Percentiles rank a stretch among this genome's conserved stretches.
These are phyloP conservation scores for Haberlea rhodopensis DNA, from an alignment of 257 asterid species.

Conservation along the genomic window DNA sequence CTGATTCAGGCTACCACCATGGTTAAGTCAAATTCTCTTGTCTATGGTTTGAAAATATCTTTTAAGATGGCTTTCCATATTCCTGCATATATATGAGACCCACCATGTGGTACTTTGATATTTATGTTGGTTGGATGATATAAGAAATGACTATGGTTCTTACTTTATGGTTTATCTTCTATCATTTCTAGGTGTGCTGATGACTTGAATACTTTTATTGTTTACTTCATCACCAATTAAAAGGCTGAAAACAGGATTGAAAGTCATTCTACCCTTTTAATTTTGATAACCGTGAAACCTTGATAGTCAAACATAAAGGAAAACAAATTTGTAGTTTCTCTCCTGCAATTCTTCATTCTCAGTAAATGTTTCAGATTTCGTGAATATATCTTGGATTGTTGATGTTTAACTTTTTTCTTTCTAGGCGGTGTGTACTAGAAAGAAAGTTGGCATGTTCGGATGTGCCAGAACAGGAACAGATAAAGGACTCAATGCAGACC, in stretches of 20 bases:
- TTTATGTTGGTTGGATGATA: no score
- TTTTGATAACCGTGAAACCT: neutral
- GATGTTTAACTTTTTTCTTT: slow-evolving; percentile 22
- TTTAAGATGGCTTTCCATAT: no score
- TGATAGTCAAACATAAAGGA: neutral
- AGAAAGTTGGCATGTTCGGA: slow-evolving; percentile 93
- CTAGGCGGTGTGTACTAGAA: slow-evolving; percentile 89
- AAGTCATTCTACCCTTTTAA: slow-evolving; percentile 7
- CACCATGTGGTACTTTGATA: no score
- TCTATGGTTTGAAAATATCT: no score
- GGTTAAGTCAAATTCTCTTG: no score
- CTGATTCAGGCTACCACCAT: no score
- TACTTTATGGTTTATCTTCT: no score
- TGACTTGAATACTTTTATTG: neutral
- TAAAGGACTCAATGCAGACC: no score
- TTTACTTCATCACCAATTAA: neutral
- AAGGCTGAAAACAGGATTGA: slow-evolving; percentile 6
- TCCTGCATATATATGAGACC: no score
- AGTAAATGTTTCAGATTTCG: neutral
- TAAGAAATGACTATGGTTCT: no score
- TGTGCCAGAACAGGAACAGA: slow-evolving; percentile 93
- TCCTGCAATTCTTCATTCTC: neutral
- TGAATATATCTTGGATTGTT: neutral
- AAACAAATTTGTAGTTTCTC: neutral
- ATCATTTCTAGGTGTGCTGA: neutral